These are phyloP conservation scores for Elsinoe perseae DNA, from an alignment of 2,329 filamentous ascomycete species.

Conservation along the genomic window DNA sequence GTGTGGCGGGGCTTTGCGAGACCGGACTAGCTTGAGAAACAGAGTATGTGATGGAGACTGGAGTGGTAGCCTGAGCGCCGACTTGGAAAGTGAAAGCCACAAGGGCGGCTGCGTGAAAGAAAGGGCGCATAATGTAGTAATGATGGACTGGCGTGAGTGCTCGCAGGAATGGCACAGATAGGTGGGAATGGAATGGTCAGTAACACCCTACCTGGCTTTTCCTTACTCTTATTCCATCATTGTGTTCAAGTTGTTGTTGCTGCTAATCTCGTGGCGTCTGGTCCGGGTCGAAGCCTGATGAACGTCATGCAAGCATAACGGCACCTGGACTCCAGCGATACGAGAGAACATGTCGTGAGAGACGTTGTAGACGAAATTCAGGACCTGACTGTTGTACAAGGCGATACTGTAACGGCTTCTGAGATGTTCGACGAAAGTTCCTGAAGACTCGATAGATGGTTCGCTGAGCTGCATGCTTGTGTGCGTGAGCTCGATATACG, in stretches of 20 bases:
- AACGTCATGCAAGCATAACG: background rate
- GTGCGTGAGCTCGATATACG: too few species aligned
- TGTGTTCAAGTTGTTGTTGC: background rate
- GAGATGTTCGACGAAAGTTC: too few species aligned
- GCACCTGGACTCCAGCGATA: background rate
- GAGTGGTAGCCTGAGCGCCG: background rate
- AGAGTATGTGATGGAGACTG: background rate
- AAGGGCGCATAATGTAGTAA: conserved; percentile 2
- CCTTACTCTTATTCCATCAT: background rate
- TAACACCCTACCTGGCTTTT: background rate
- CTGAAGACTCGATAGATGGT: too few species aligned
- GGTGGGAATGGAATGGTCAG: background rate
- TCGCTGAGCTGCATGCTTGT: too few species aligned
- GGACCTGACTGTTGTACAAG: conserved; percentile 3
- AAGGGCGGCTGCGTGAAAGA: conserved; percentile 1
- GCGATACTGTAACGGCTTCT: background rate
- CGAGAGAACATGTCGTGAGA: background rate
- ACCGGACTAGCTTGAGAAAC: background rate
- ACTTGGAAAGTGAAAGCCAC: background rate
- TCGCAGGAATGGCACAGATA: background rate
- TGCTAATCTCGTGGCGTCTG: background rate
- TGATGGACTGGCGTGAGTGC: background rate
- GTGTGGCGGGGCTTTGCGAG: background rate
- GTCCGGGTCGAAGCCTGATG: background rate
- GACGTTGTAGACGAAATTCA: conserved; percentile 10